phyloP scores from a whole-genome alignment of 1,284 basidiomycete species.

The Trichosporon ovoides region DNA sequence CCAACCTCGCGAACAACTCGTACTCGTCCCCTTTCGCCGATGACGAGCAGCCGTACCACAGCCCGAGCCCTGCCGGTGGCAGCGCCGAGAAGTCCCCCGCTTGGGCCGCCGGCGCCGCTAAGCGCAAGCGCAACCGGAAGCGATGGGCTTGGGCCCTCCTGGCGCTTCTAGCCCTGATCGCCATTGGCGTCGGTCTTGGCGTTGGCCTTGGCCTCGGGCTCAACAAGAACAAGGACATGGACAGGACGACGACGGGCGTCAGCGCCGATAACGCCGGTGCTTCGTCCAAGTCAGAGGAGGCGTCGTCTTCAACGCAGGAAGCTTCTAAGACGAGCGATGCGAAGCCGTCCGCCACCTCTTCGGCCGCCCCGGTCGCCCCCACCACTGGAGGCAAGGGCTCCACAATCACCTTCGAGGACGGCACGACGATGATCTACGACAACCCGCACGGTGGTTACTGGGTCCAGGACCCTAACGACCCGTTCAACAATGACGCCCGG shows the following conservation, averaged over 20 bases:
- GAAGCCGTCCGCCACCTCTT: conserved; percentile 9
- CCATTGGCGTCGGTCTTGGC: conserved; percentile 34
- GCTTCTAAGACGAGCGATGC: conserved; percentile 2
- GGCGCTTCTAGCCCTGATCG: conserved; percentile 26
- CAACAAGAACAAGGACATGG: conserved; percentile 27
- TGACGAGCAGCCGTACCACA: conserved; percentile 31
- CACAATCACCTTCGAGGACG: conserved; percentile 60
- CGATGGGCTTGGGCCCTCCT: conserved; percentile 32
- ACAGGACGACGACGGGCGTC: conserved; percentile 7
- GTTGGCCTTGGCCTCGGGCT: conserved; percentile 47
- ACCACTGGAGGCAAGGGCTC: conserved; percentile 63
- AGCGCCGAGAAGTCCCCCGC: conserved; percentile 31
- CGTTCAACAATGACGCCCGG: conserved; percentile 56
- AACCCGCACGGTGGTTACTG: conserved; percentile 74
- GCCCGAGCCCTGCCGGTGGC: too few relatives aligned
- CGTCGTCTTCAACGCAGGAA: too few relatives aligned
- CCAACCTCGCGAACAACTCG: conserved; percentile 27
- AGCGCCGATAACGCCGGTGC: background rate
- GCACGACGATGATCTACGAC: conserved; percentile 63
- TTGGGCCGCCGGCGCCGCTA: conserved; percentile 26
- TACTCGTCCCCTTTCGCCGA: conserved; percentile 32
- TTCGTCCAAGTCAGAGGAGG: background rate
- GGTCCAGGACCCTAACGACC: conserved; percentile 60
- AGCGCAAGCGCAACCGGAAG: conserved; percentile 26
- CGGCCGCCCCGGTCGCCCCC: conserved; percentile 17